phyloP scores from a whole-genome alignment of 2,329 filamentous ascomycete genomes.

The Penicillium sclerotiorum region DNA sequence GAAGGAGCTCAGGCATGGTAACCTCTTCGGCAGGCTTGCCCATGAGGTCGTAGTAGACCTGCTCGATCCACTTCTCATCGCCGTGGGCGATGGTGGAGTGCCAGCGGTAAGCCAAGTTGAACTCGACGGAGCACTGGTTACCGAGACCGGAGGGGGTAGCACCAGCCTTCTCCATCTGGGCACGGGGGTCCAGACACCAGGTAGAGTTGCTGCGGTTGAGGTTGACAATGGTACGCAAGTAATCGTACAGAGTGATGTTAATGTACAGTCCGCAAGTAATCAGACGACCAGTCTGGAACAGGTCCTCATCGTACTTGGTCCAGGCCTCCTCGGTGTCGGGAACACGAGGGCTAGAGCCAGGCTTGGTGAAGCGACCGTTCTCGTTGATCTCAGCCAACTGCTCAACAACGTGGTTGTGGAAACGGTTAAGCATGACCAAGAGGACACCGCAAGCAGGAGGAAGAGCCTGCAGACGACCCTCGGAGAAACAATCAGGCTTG shows the following conservation, averaged over 20 bases:
- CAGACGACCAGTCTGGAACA: conserved; percentile 77
- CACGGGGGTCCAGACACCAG: conserved; percentile 79
- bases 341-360: conserved; percentile 51
- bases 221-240: conserved; percentile 76
- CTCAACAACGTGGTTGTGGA: conserved; percentile 83
- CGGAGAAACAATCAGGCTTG: conserved; percentile 72
- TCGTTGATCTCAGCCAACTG: conserved; percentile 87
- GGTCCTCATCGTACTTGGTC: conserved; percentile 73
- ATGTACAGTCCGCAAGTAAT: conserved; percentile 75
- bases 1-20: conserved; percentile 62
- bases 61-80: conserved; percentile 79
- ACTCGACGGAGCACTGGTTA: conserved; percentile 83
- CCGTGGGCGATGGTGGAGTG: conserved; percentile 75
- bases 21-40: conserved; percentile 61
- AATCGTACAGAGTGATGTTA: conserved; percentile 77
- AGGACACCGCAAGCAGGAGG: conserved; percentile 72
- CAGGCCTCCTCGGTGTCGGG: conserved; percentile 52
- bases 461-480: conserved; percentile 69
- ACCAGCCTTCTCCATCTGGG: conserved; percentile 63
- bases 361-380: conserved; percentile 72
- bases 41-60: conserved; percentile 66
- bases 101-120: conserved; percentile 87
- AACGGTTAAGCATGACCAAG: conserved; percentile 71
- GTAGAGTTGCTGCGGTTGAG: conserved; percentile 71
- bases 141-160: conserved; percentile 72